Evolutionary conservation across 1,284 basidiomycete species (phyloP), one percentile per base, ranked within the genome.

Genomic region (Cryptococcus neoformans): DNA sequence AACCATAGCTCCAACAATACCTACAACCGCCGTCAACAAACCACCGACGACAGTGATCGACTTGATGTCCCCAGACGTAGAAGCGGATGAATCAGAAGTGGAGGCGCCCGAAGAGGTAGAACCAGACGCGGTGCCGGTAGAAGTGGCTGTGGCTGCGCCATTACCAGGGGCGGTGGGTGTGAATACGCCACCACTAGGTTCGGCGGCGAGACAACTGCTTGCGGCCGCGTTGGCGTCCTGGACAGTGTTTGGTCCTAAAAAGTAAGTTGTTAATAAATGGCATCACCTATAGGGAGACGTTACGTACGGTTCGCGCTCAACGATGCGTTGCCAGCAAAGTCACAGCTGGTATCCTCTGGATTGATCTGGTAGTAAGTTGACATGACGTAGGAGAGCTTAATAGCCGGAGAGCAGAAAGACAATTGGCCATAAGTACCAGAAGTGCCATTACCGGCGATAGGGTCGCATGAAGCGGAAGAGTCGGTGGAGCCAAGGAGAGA

Each of bases 371-470:
- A 94, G 77, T 84, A 92, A 60, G 86, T 80, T 68, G 83, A 88
- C 84, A 95, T 89, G 55, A 87, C 86, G 75, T 86, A 95, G 40
- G 88, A 90, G 49, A 92, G 79, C 80, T 90, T 87, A 74, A 87
- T 82, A 39, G 83, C 88, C 85, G 75, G 72, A 28, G 60, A 72
- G 55, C 92, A 96, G 55, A 79, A 83, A 47, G 88, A 85, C 28
- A 92, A 78, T 44, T 80, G 76, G 40, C 91, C 92, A 66, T 94
- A 95, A 4, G 79, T 78, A 41, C 92, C 92, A 14, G 83, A 81
- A 12, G 81, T 76, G 47, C 92, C 92, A 70, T 90, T 83, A 6
- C 83, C 85, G 48, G 83, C 79, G 62, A 95, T 90, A 42, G 85
- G 81, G 58, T 79, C 72, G 76, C 92, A 95, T 1, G 66, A 66